Conservation (phyloP, 371 early-diverging fungal species). For the Globomyces sp. region DNA sequence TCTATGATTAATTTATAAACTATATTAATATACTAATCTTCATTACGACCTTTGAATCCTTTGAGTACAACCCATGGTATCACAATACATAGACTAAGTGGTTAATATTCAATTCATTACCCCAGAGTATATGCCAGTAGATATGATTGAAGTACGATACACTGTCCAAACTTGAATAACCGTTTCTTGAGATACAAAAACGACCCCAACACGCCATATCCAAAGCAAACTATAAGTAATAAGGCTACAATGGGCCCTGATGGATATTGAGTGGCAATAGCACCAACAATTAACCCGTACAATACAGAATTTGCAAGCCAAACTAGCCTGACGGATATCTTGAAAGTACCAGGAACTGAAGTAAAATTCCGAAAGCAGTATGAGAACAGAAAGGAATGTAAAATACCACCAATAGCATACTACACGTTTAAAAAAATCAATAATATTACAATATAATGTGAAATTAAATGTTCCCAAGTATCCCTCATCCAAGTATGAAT, state of each 20-base stretch:
- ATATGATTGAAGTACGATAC: conserved; percentile 25
- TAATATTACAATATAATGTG: conserved; percentile 27
- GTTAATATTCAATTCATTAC: too few relatives aligned
- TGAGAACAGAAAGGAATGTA: conserved; percentile 15
- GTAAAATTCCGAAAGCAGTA: conserved; percentile 24
- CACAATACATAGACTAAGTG: too few relatives aligned
- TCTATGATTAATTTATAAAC: too few relatives aligned
- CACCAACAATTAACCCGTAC: conserved; percentile 27
- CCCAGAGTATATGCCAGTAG: conserved; percentile 17
- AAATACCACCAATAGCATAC: conserved; percentile 34
- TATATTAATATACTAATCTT: too few relatives aligned
- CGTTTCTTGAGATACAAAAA: conserved; percentile 11
- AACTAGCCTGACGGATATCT: neutral
- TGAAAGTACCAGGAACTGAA: neutral
- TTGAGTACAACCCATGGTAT: too few relatives aligned
- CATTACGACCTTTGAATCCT: too few relatives aligned
- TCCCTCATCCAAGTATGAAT: conserved; percentile 21
- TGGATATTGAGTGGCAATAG: conserved; percentile 34
- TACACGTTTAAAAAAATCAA: neutral
- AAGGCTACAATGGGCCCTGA: conserved; percentile 29
- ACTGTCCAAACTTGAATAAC: conserved; percentile 12
- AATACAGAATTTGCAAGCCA: conserved; percentile 21
- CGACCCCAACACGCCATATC: conserved; percentile 22
- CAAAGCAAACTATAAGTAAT: conserved; percentile 16
- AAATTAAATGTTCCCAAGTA: conserved; percentile 29